phyloP scores from a whole-genome alignment of 192 early-diverging fungal species.

The Cladochytrium replicatum region DNA sequence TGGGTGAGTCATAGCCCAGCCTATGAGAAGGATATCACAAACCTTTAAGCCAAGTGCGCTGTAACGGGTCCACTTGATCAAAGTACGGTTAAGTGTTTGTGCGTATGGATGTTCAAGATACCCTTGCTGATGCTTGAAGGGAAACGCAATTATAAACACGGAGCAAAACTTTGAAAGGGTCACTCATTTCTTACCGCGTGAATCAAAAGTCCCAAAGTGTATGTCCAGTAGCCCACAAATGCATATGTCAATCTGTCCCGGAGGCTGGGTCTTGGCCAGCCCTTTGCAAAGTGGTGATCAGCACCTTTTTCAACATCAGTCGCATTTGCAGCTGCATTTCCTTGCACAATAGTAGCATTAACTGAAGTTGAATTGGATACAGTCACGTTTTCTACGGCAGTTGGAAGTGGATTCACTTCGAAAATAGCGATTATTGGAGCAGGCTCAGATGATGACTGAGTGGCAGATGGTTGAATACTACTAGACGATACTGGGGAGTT shows the following conservation, averaged over 20 bases:
- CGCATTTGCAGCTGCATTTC: conserved; percentile 14
- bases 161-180: neutral
- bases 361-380: neutral
- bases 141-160: no score
- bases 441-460: no score
- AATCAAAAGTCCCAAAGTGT: conserved; percentile 31
- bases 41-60: conserved; percentile 40
- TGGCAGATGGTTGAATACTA: no score
- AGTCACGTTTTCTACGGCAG: no score
- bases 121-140: conserved; percentile 20
- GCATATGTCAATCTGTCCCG: conserved; percentile 49
- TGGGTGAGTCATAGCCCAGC: no score
- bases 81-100: conserved; percentile 27
- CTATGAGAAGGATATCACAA: no score
- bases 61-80: conserved; percentile 20
- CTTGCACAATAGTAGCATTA: neutral
- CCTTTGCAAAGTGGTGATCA: no score
- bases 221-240: conserved; percentile 48
- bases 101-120: conserved; percentile 30
- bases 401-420: no score
- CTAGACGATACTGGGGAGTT: no score
- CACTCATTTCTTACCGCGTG: conserved; percentile 33
- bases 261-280: no score
- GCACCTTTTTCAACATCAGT: no score
- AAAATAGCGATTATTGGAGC: no score